Conservation (phyloP, 805 yeast species). For the Metschnikowia borealis region DNA sequence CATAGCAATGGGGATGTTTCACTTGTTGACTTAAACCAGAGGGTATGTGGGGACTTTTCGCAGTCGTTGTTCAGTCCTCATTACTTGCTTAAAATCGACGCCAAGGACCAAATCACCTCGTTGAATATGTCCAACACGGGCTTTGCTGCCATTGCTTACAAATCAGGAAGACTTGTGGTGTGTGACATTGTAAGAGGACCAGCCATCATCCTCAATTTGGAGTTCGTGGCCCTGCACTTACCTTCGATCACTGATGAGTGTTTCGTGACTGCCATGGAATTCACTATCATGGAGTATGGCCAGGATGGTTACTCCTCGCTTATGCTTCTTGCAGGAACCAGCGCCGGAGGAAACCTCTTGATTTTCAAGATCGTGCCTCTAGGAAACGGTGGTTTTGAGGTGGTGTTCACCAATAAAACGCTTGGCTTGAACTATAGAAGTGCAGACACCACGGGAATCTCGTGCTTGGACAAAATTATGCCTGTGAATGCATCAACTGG, state of each 20-base stretch:
- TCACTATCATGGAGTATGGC: constrained; percentile 65
- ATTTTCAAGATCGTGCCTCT: constrained; percentile 64
- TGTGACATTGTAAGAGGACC: constrained; percentile 75
- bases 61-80: constrained; percentile 32
- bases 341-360: constrained; percentile 61
- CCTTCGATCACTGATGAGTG: constrained; percentile 31
- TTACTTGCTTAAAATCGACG: constrained; percentile 23
- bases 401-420: constrained; percentile 45
- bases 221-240: constrained; percentile 23
- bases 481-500: constrained; percentile 62
- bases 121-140: constrained; percentile 72
- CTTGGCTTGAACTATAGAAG: constrained; percentile 33
- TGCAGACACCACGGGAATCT: constrained; percentile 44
- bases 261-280: constrained; percentile 59
- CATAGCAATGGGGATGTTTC: constrained; percentile 34
- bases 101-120: constrained; percentile 46
- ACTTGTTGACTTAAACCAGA: constrained; percentile 48
- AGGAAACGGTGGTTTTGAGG: constrained; percentile 55
- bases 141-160: constrained; percentile 77
- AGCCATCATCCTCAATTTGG: constrained; percentile 52
- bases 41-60: constrained; percentile 45
- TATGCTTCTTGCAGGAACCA: constrained; percentile 70
- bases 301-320: constrained; percentile 72
- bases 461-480: constrained; percentile 51
- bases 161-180: constrained; percentile 68